phyloP scores from a whole-genome alignment of 768 basidiomycete species.

The Mycena belliarum region DNA sequence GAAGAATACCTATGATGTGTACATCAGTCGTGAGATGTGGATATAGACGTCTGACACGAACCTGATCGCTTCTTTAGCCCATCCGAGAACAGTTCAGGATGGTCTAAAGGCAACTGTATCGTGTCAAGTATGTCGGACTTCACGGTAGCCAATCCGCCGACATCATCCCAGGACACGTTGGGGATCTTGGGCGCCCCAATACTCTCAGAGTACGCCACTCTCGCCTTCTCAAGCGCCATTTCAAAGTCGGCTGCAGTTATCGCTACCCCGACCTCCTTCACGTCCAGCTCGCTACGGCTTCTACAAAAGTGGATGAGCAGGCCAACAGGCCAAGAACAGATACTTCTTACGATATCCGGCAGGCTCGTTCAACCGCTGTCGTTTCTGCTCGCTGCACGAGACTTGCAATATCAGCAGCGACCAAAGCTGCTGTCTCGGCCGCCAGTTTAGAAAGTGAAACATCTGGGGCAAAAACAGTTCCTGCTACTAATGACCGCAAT shows the following conservation, averaged over 20 bases:
- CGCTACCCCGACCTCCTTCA: slow-evolving; percentile 41
- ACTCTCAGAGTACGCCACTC: slow-evolving; percentile 81
- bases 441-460: slow-evolving; percentile 74
- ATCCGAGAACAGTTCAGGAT: slow-evolving; percentile 86
- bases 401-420: slow-evolving; percentile 76
- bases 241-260: slow-evolving; percentile 69
- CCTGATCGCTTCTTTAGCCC: slow-evolving; percentile 97
- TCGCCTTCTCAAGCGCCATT: slow-evolving; percentile 65
- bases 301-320: slow-evolving; percentile 19
- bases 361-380: slow-evolving; percentile 53
- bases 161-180: slow-evolving; percentile 94
- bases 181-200: slow-evolving; percentile 99
- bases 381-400: slow-evolving; percentile 62
- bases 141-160: slow-evolving; percentile 86
- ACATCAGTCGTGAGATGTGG: not conserved
- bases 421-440: slow-evolving; percentile 87
- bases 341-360: slow-evolving; percentile 31
- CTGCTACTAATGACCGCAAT: slow-evolving; percentile 46
- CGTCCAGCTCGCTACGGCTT: slow-evolving; percentile 24
- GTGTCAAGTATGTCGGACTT: slow-evolving; percentile 95
- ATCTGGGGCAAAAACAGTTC: slow-evolving; percentile 62
- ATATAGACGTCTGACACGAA: slow-evolving; percentile 29
- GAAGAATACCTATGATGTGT: slow-evolving; percentile 71
- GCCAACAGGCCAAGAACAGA: not conserved
- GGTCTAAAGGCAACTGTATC: slow-evolving; percentile 87